Percentiles rank a stretch among this genome's conserved stretches.
Evolutionary conservation across 2,329 filamentous ascomycete species (phyloP).

Genomic region (Xylariaceae sp.): DNA sequence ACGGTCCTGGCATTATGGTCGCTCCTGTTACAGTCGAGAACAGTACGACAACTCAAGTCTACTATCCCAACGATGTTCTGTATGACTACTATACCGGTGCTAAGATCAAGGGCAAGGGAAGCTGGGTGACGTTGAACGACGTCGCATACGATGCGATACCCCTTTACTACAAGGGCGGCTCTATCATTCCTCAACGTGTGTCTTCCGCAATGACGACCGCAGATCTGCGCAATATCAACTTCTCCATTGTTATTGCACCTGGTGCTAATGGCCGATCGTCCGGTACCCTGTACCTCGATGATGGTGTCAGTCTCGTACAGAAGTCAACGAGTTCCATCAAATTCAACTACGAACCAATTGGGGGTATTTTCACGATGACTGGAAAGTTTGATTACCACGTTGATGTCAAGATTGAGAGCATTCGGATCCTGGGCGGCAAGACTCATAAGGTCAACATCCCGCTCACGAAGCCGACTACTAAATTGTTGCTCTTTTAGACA

Average conservation of each 20-base stretch:
- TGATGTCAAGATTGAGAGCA: conserved; percentile 12
- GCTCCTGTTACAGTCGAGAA: conserved; percentile 44
- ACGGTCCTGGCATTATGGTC: conserved; percentile 45
- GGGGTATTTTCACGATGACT: conserved; percentile 5
- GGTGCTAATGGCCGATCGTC: conserved; percentile 42
- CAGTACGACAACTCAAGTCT: conserved; percentile 40
- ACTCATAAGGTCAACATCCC: neutral
- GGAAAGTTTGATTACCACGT: conserved; percentile 13
- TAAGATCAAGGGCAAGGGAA: conserved; percentile 17
- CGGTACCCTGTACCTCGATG: conserved; percentile 49
- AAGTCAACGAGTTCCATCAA: conserved; percentile 6
- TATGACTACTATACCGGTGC: conserved; percentile 38
- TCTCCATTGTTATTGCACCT: conserved; percentile 45
- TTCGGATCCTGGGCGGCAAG: conserved; percentile 6
- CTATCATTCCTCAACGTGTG: conserved; percentile 51
- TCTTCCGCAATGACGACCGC: conserved; percentile 47
- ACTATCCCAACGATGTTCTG: conserved; percentile 47
- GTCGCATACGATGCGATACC: conserved; percentile 43
- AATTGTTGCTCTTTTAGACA: too few species aligned
- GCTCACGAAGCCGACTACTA: neutral
- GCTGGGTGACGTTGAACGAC: conserved; percentile 15
- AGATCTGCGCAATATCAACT: conserved; percentile 42
- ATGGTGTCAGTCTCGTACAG: conserved; percentile 29
- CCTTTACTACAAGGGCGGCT: conserved; percentile 57
- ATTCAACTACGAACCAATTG: conserved; percentile 11